phyloP scores from a whole-genome alignment of 192 early-diverging fungal genomes.

The Phycomyces nitens region DNA sequence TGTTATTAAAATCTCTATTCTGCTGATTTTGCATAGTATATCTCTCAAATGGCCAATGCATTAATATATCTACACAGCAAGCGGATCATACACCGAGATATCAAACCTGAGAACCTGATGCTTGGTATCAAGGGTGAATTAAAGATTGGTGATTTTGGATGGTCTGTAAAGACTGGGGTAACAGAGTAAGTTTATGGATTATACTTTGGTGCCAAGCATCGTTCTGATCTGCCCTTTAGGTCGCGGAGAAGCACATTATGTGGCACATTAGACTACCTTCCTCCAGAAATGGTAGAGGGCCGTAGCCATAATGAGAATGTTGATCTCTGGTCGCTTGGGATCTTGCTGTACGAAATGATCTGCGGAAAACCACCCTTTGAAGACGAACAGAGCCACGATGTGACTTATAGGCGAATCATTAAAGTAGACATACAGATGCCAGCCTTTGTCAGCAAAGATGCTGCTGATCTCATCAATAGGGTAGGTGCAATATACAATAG shows the following conservation, averaged over 20 bases:
- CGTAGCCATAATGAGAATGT: slow-evolving; percentile 73
- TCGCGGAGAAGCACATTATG: slow-evolving; percentile 79
- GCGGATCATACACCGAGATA: slow-evolving; percentile 92
- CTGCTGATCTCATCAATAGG: slow-evolving; percentile 80
- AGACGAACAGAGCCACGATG: slow-evolving; percentile 56
- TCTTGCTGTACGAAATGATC: slow-evolving; percentile 90
- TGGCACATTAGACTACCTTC: slow-evolving; percentile 93
- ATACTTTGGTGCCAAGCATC: too few relatives aligned
- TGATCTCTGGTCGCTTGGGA: slow-evolving; percentile 91
- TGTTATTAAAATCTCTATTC: too few relatives aligned
- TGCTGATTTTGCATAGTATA: too few relatives aligned
- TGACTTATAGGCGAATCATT: slow-evolving; percentile 80
- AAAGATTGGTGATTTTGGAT: slow-evolving; percentile 97
- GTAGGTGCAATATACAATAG: slow-evolving; percentile 36
- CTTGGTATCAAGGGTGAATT: slow-evolving; percentile 83
- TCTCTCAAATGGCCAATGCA: slow-evolving; percentile 84
- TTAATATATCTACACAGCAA: slow-evolving; percentile 85
- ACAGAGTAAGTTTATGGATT: slow-evolving; percentile 47
- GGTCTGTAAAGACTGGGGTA: slow-evolving; percentile 86
- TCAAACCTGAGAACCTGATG: slow-evolving; percentile 95
- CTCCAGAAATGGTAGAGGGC: slow-evolving; percentile 95
- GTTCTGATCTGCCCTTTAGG: too few relatives aligned
- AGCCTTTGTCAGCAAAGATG: slow-evolving; percentile 69
- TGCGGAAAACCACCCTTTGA: slow-evolving; percentile 93
- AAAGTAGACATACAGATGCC: slow-evolving; percentile 84